Percentiles rank a stretch among this genome's conserved stretches.
Conservation (phyloP, 192 early-diverging fungal genomes). For the Lobulomyces angularis region DNA sequence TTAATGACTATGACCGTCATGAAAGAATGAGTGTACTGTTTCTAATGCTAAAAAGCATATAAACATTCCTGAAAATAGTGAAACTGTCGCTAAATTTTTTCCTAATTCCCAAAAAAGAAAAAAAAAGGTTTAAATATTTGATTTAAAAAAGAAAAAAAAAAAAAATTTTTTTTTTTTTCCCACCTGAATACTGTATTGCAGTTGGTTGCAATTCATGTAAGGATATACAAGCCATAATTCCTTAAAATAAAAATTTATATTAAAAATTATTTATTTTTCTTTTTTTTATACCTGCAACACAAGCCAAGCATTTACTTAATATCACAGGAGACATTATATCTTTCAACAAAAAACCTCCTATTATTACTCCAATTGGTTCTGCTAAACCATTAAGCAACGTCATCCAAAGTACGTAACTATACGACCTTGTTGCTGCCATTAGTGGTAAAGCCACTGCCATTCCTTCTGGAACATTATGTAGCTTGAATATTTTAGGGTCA, state of each 20-base stretch:
- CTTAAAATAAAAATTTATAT: conserved; percentile 33
- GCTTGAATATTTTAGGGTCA: conserved; percentile 1
- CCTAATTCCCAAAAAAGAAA: too few species aligned
- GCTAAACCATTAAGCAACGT: conserved; percentile 38
- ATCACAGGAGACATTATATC: conserved; percentile 18
- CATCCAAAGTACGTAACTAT: conserved; percentile 23
- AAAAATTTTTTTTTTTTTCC: too few species aligned
- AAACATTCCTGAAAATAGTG: conserved; percentile 32
- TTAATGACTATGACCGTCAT: too few species aligned
- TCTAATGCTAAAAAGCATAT: conserved; percentile 31
- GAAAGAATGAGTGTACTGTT: too few species aligned
- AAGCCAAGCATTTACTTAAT: conserved; percentile 1
- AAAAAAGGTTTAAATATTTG: too few species aligned
- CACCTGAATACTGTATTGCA: conserved; percentile 31
- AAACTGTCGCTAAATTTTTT: conserved; percentile 17
- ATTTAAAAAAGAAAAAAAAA: too few species aligned
- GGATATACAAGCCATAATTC: conserved; percentile 43
- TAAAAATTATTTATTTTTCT: too few species aligned
- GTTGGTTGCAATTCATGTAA: conserved; percentile 38
- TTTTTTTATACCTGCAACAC: too few species aligned
- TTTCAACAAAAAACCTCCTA: conserved; percentile 20
- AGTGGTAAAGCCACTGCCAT: conserved; percentile 47
- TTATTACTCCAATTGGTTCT: conserved; percentile 33
- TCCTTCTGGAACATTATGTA: conserved; percentile 20
- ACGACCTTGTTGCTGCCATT: conserved; percentile 27